Evolutionary conservation across 1,284 basidiomycete genomes (phyloP).

Genomic region (Chondrostereum purpureum): DNA sequence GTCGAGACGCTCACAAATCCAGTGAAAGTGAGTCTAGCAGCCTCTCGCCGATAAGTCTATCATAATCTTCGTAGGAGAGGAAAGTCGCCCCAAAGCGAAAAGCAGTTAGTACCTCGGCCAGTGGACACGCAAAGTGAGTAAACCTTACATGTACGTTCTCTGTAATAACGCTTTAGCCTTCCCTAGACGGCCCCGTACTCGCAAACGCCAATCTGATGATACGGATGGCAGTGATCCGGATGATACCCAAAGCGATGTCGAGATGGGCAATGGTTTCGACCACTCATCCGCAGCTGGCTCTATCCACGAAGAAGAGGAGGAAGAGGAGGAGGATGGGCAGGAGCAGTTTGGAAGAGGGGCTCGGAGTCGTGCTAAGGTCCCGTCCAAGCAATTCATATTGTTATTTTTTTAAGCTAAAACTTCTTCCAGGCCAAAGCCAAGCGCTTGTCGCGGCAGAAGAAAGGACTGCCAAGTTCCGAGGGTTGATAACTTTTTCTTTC

Average conservation of each 20-base stretch:
- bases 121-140: constrained; percentile 35
- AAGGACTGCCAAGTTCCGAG: neutral
- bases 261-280: constrained; percentile 22
- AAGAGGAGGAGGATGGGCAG: constrained; percentile 20
- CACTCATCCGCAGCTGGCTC: constrained; percentile 1
- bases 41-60: too few species aligned
- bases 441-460: constrained; percentile 6
- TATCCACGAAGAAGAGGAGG: constrained; percentile 18
- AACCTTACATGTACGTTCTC: constrained; percentile 9
- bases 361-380: constrained; percentile 30
- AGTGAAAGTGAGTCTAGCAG: constrained; percentile 28
- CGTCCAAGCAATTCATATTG: neutral
- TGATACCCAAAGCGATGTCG: constrained; percentile 22
- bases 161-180: neutral
- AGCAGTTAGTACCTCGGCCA: constrained; percentile 27
- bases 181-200: constrained; percentile 25
- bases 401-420: neutral
- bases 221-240: constrained; percentile 17
- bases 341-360: constrained; percentile 29
- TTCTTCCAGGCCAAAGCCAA: constrained; percentile 11
- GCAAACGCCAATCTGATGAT: constrained; percentile 24
- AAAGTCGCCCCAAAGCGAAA: constrained; percentile 34
- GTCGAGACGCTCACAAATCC: constrained; percentile 39
- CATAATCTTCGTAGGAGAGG: constrained; percentile 31
- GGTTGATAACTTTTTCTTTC: neutral